Evolutionary conservation across 805 yeast species (phyloP).

Genomic region (Candida mattraensis): DNA sequence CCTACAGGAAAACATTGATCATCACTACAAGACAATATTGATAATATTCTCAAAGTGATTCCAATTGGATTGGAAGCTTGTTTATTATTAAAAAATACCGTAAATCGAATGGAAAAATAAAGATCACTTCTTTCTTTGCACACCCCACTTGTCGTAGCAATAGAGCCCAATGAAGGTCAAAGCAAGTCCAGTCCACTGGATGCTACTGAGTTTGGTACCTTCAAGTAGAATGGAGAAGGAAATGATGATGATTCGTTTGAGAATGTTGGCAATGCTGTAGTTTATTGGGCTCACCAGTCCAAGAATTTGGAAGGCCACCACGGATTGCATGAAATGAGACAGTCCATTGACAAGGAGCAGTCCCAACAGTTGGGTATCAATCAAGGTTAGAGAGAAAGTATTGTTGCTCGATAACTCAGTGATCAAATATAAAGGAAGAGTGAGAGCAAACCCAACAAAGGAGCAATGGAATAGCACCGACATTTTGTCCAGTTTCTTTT

Average conservation of each 20-base stretch:
- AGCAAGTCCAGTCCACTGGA: constrained; percentile 52
- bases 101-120: background rate
- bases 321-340: constrained; percentile 69
- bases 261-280: constrained; percentile 75
- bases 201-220: constrained; percentile 39
- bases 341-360: constrained; percentile 61
- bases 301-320: constrained; percentile 73
- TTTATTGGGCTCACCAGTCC: constrained; percentile 74
- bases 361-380: constrained; percentile 27
- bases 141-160: constrained; percentile 72
- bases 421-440: constrained; percentile 64
- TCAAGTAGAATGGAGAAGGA: constrained; percentile 66
- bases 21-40: background rate
- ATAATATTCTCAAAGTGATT: too few species aligned
- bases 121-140: constrained; percentile 23
- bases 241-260: constrained; percentile 72
- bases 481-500: constrained; percentile 60
- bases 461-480: constrained; percentile 74
- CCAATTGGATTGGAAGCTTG: background rate
- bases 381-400: constrained; percentile 33
- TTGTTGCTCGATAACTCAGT: constrained; percentile 45
- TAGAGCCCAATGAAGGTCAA: constrained; percentile 63
- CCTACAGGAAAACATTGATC: constrained; percentile 37
- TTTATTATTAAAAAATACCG: constrained; percentile 1
- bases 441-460: constrained; percentile 61